A percentile compares a stretch with the other conserved stretches of the same genome.
These are phyloP conservation scores for Trichoderma sp. DNA, from an alignment of 2,329 filamentous ascomycete species.

Conservation along the genomic window DNA sequence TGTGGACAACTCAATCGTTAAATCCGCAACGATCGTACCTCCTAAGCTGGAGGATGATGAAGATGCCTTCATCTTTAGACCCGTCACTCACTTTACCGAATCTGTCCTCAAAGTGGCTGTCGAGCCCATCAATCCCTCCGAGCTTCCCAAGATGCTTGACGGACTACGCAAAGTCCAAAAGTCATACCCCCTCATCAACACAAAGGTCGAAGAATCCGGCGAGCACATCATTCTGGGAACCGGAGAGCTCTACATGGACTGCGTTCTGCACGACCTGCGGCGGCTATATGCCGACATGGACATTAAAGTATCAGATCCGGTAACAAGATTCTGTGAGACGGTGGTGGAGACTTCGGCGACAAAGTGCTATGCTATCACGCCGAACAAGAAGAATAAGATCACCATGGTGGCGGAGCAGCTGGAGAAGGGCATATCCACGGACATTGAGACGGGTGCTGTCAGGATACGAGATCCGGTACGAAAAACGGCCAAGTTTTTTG, in stretches of 20 bases:
- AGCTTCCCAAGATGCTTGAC: slow-evolving; percentile 97
- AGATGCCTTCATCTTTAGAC: slow-evolving; percentile 92
- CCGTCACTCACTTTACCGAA: slow-evolving; percentile 90
- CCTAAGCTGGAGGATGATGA: slow-evolving; percentile 79
- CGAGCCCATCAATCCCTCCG: slow-evolving; percentile 95
- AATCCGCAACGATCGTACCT: slow-evolving; percentile 87
- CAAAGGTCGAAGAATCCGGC: slow-evolving; percentile 96
- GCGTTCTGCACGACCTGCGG: slow-evolving; percentile 90
- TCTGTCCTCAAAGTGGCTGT: slow-evolving; percentile 97
- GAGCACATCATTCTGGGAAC: slow-evolving; percentile 95
- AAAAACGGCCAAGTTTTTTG: slow-evolving; percentile 94
- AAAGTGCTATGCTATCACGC: slow-evolving; percentile 95
- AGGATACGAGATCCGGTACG: slow-evolving; percentile 90
- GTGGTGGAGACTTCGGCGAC: slow-evolving; percentile 96
- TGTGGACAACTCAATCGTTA: slow-evolving; percentile 97
- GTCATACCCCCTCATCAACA: slow-evolving; percentile 91
- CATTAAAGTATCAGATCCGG: slow-evolving; percentile 96
- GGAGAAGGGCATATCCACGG: slow-evolving; percentile 89
- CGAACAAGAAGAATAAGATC: slow-evolving; percentile 99
- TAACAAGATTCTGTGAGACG: slow-evolving; percentile 96
- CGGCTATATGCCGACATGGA: slow-evolving; percentile 98
- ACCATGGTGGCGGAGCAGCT: slow-evolving; percentile 97
- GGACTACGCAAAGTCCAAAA: slow-evolving; percentile 96
- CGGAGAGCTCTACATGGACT: slow-evolving; percentile 99
- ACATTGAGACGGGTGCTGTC: slow-evolving; percentile 88